A percentile compares a stretch with the other conserved stretches of the same genome.
phyloP scores from a whole-genome alignment of 192 early-diverging fungal species.

The Rhizophlyctis rosea region DNA sequence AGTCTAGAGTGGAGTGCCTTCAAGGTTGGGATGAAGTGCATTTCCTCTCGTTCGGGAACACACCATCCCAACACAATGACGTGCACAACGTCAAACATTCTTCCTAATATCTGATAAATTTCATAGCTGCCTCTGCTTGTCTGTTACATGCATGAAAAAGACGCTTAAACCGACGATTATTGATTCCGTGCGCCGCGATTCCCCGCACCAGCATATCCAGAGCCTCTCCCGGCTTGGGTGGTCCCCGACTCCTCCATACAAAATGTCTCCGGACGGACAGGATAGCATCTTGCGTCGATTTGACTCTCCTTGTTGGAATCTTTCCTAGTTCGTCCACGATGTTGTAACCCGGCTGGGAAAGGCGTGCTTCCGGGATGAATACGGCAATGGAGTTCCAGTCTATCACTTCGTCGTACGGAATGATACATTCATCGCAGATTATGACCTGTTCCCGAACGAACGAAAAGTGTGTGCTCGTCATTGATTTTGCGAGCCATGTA shows the following conservation, averaged over 20 bases:
- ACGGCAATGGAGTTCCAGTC: background rate
- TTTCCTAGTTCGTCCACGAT: constrained; percentile 4
- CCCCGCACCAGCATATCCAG: constrained; percentile 6
- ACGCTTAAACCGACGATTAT: background rate
- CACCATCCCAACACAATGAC: no score
- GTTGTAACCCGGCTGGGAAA: background rate
- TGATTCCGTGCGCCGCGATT: background rate
- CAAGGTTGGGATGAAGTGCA: no score
- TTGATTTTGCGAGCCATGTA: background rate
- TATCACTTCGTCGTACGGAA: constrained; percentile 2
- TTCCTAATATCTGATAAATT: no score
- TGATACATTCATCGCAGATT: constrained; percentile 1
- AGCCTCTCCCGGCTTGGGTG: background rate
- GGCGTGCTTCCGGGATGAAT: background rate
- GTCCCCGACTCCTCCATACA: background rate
- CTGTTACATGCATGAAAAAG: no score
- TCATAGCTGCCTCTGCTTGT: no score
- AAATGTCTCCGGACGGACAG: constrained; percentile 2
- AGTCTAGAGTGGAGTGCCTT: no score
- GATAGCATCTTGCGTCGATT: constrained; percentile 1
- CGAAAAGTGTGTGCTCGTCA: background rate
- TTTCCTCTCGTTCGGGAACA: no score
- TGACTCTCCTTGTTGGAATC: background rate
- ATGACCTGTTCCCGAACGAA: constrained; percentile 5
- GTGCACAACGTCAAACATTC: no score